Percentiles rank a stretch among this genome's conserved stretches.
Conservation (phyloP, 2,329 filamentous ascomycete species). For the Pseudocercospora crystallina region DNA sequence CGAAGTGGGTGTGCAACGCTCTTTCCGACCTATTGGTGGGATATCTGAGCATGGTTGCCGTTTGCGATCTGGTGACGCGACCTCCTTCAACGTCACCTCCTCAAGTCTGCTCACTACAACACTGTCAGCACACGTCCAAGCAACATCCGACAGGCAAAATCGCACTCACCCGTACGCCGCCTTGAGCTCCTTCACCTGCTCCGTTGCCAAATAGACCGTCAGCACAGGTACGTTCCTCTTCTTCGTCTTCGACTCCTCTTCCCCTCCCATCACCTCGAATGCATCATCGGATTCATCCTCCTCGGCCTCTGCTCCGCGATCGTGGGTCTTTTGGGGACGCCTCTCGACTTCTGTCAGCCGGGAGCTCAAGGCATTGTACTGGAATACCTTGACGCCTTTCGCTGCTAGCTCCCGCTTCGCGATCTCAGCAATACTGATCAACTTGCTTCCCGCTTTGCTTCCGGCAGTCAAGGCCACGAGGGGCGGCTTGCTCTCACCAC, state of each 20-base stretch:
- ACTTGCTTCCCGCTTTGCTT: constrained; percentile 54
- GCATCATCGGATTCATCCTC: constrained; percentile 27
- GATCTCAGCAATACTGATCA: constrained; percentile 68
- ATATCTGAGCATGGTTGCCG: too few relatives aligned
- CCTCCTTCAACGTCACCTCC: constrained; percentile 2
- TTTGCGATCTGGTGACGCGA: too few relatives aligned
- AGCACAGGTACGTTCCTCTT: constrained; percentile 54
- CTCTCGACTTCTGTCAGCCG: constrained; percentile 27
- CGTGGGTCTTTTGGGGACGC: not conserved
- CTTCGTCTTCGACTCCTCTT: constrained; percentile 49
- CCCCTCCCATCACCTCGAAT: constrained; percentile 31
- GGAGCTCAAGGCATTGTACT: constrained; percentile 34
- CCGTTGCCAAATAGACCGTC: constrained; percentile 60
- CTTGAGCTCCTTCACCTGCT: constrained; percentile 57
- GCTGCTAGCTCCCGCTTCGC: constrained; percentile 39
- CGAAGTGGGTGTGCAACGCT: too few relatives aligned
- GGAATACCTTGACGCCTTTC: constrained; percentile 49
- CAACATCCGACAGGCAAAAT: not conserved
- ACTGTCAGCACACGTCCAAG: constrained; percentile 3
- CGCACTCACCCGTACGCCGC: constrained; percentile 42
- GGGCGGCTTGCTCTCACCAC: constrained; percentile 27
- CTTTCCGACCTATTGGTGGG: too few relatives aligned
- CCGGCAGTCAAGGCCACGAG: constrained; percentile 42
- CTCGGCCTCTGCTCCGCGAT: constrained; percentile 10
- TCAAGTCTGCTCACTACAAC: constrained; percentile 14